Evolutionary conservation across 345 rosid genomes (phyloP).

Genomic region (Moricandia arvensis): DNA sequence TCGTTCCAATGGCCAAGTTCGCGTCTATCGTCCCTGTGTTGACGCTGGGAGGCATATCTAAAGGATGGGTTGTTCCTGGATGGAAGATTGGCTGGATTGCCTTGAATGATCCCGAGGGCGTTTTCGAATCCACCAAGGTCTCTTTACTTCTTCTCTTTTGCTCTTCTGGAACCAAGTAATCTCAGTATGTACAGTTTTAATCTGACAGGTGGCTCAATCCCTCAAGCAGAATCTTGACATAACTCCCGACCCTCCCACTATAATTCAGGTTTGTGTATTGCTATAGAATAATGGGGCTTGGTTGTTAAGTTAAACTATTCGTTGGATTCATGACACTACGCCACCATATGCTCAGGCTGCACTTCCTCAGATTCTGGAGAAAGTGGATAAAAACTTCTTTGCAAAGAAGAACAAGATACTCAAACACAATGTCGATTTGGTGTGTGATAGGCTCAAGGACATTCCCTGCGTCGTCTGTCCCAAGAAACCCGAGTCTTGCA

Average conservation of each 20-base stretch:
- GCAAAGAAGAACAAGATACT: slow-evolving; percentile 42
- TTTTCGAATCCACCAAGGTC: slow-evolving; percentile 45
- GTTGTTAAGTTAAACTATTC: background rate
- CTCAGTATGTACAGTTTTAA: background rate
- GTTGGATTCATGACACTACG: background rate
- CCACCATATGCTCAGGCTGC: too few relatives aligned
- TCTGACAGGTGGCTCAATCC: slow-evolving; percentile 45
- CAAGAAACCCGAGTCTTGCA: slow-evolving; percentile 65
- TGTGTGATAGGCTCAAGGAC: slow-evolving; percentile 50
- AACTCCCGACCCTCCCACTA: slow-evolving; percentile 47
- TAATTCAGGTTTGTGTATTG: slow-evolving; percentile 51
- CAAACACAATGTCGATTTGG: slow-evolving; percentile 50
- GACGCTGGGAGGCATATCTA: slow-evolving; percentile 61
- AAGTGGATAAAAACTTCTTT: slow-evolving; percentile 64
- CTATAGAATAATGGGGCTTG: background rate
- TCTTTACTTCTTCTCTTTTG: background rate
- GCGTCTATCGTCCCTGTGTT: slow-evolving; percentile 55
- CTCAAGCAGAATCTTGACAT: slow-evolving; percentile 41
- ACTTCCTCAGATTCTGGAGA: slow-evolving; percentile 59
- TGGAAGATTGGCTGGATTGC: slow-evolving; percentile 69
- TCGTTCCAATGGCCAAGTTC: slow-evolving; percentile 54
- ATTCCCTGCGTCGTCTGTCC: slow-evolving; percentile 62
- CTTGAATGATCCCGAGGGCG: slow-evolving; percentile 43
- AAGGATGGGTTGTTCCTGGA: slow-evolving; percentile 66
- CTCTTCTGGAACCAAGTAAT: background rate